phyloP scores from a whole-genome alignment of 257 asterid genomes.

The Avicennia marina region DNA sequence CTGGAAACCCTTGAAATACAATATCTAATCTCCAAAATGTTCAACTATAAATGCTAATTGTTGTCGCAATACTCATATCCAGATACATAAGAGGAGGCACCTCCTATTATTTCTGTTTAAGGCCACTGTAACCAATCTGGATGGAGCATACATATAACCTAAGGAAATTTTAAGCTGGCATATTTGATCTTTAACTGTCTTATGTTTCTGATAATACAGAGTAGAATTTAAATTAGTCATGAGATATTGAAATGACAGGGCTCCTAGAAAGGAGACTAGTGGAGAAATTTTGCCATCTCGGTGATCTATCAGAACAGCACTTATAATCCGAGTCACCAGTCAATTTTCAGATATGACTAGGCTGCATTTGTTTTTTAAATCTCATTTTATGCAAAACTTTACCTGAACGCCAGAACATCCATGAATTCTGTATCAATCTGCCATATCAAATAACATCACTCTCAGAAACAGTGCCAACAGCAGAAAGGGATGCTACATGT shows the following conservation, averaged over 20 bases:
- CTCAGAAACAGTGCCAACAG: conserved; percentile 22
- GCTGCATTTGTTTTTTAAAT: not conserved
- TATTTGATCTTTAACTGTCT: not conserved
- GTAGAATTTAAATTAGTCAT: too few species aligned
- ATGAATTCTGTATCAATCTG: conserved; percentile 60
- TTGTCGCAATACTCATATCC: not conserved
- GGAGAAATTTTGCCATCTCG: not conserved
- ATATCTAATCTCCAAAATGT: not conserved
- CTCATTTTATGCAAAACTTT: conserved; percentile 1
- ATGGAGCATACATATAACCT: not conserved
- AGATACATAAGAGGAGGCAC: not conserved
- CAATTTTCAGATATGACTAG: not conserved
- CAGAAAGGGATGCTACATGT: not conserved
- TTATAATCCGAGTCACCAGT: not conserved
- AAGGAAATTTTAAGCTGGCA: not conserved
- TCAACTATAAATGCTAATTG: not conserved
- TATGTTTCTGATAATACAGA: not conserved
- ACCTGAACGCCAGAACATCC: conserved; percentile 42
- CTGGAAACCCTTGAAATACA: not conserved
- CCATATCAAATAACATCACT: conserved; percentile 14
- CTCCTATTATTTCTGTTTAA: not conserved
- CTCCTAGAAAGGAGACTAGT: not conserved
- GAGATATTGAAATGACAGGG: too few species aligned
- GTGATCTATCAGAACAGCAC: not conserved
- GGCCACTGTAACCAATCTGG: not conserved